Evolutionary conservation across 192 early-diverging fungal genomes (phyloP).

Genomic region (Backusella tarrabulga): DNA sequence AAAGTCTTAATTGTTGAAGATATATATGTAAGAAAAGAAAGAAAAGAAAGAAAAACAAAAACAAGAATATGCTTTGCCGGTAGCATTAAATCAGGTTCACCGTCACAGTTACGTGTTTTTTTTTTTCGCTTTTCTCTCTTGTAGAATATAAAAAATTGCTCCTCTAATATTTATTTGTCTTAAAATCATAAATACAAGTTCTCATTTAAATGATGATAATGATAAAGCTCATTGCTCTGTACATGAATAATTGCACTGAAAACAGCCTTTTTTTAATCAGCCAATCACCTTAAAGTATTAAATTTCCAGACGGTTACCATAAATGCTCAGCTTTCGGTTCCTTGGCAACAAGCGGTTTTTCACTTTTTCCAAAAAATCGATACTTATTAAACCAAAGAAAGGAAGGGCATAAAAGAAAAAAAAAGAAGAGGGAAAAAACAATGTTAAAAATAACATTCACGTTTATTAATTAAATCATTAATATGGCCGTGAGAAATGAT

Average conservation of each 20-base stretch:
- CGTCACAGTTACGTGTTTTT: background rate
- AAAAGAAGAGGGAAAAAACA: too few relatives aligned
- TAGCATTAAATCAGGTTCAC: background rate
- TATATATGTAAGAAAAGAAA: background rate
- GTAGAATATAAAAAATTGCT: background rate
- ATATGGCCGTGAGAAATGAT: too few relatives aligned
- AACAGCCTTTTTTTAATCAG: background rate
- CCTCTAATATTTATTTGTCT: background rate
- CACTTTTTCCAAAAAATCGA: too few relatives aligned
- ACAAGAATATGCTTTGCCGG: background rate
- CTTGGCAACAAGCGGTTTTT: background rate
- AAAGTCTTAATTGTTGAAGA: background rate
- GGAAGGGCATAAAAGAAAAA: too few relatives aligned
- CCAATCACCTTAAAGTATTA: background rate
- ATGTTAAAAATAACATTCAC: too few relatives aligned
- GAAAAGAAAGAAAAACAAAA: background rate
- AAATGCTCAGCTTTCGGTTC: background rate
- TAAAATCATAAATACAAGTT: background rate
- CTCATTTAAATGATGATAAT: background rate
- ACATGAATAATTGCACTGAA: background rate
- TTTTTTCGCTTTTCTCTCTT: background rate
- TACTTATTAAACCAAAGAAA: too few relatives aligned
- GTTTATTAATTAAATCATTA: too few relatives aligned
- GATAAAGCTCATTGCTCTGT: background rate
- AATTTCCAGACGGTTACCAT: background rate